A percentile compares a stretch with the other conserved stretches of the same genome.
Evolutionary conservation across 805 yeast species (phyloP).

Genomic region (Deakozyma indianensis): DNA sequence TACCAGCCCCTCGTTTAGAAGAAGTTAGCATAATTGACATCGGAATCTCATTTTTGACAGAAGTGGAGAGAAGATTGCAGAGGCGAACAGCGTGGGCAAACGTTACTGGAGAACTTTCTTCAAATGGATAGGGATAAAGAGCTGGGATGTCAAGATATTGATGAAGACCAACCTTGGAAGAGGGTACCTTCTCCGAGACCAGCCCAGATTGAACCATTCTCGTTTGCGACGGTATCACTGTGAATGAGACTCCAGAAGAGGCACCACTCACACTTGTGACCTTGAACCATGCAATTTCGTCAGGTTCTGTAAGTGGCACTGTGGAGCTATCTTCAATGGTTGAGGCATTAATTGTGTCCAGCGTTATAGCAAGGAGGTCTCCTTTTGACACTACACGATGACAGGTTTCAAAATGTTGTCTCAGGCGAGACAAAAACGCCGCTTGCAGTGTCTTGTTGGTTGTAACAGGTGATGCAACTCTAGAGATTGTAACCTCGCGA

Average conservation of each 20-base stretch:
- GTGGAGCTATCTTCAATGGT: conserved; percentile 10
- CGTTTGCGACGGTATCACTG: conserved; percentile 56
- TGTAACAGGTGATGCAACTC: conserved; percentile 57
- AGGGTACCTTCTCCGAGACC: conserved; percentile 20
- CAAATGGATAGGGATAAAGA: conserved; percentile 9
- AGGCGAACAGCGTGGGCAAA: conserved; percentile 40
- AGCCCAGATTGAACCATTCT: conserved; percentile 57
- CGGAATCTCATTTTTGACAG: not conserved
- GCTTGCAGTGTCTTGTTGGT: conserved; percentile 50
- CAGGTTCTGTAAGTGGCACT: conserved; percentile 45
- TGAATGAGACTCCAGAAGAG: conserved; percentile 18
- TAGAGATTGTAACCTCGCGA: conserved; percentile 45
- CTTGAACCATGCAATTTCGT: conserved; percentile 76
- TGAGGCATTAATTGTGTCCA: conserved; percentile 51
- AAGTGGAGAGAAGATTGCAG: conserved; percentile 30
- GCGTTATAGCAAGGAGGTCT: conserved; percentile 63
- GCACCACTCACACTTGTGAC: conserved; percentile 33
- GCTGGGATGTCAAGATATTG: conserved; percentile 32
- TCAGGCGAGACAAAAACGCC: conserved; percentile 44
- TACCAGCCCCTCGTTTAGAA: conserved; percentile 65
- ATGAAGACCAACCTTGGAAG: conserved; percentile 27
- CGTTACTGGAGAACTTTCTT: conserved; percentile 22
- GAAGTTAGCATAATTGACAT: conserved; percentile 60
- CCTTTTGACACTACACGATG: conserved; percentile 46
- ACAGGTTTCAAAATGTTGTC: conserved; percentile 42